Conservation (phyloP, 371 early-diverging fungal genomes). For the Neoconidiobolus thromboides region DNA sequence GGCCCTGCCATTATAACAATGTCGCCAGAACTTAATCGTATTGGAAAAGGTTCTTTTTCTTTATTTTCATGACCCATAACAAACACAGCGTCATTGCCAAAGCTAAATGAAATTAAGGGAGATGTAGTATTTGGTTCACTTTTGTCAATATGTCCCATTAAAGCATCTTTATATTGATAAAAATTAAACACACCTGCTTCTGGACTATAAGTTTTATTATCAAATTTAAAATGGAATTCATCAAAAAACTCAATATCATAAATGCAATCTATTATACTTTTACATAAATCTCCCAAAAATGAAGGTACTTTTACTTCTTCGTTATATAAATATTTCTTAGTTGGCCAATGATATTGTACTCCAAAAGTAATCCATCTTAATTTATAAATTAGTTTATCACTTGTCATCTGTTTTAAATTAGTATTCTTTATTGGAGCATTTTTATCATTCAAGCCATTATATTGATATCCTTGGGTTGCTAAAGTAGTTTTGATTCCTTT, state of each 20-base stretch:
- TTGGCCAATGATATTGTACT: slow-evolving; percentile 83
- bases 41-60: slow-evolving; percentile 37
- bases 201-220: slow-evolving; percentile 32
- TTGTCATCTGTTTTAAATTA: slow-evolving; percentile 14
- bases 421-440: slow-evolving; percentile 11
- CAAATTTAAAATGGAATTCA: slow-evolving; percentile 21
- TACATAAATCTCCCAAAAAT: slow-evolving; percentile 27
- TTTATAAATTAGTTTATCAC: slow-evolving; percentile 26
- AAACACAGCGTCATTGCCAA: slow-evolving; percentile 21
- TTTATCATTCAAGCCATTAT: slow-evolving; percentile 8
- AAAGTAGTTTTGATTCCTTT: slow-evolving; percentile 3
- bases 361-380: slow-evolving; percentile 83
- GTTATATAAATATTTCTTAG: slow-evolving; percentile 37
- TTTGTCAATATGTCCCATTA: slow-evolving; percentile 89
- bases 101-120: slow-evolving; percentile 64
- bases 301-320: slow-evolving; percentile 33
- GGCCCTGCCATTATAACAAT: slow-evolving; percentile 65
- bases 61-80: slow-evolving; percentile 50
- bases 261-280: slow-evolving; percentile 30
- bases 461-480: slow-evolving; percentile 7
- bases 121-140: slow-evolving; percentile 78
- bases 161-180: slow-evolving; percentile 62
- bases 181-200: slow-evolving; percentile 93
- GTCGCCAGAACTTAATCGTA: slow-evolving; percentile 61
- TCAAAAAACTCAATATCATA: slow-evolving; percentile 18